These are phyloP conservation scores for Magnolia officinalis DNA, from an alignment of 164 flowering plant species.

Conservation along the genomic window DNA sequence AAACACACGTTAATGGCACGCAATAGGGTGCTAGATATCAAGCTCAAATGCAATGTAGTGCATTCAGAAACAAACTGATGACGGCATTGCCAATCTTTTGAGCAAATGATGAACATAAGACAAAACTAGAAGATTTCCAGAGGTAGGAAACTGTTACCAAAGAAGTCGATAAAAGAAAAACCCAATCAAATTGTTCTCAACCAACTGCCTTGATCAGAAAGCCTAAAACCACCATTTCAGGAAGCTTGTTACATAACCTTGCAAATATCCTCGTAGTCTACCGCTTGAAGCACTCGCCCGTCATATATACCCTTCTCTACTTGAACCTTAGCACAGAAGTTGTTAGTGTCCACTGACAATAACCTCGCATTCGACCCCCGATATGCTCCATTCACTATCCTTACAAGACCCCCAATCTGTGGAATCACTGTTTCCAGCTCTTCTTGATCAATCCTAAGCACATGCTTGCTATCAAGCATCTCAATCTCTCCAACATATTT, in stretches of 20 bases:
- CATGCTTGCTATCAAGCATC: conserved; percentile 74
- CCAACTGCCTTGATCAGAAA: neutral
- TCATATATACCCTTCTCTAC: conserved; percentile 85
- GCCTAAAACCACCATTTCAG: neutral
- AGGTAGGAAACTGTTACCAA: neutral
- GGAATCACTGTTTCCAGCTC: conserved; percentile 95
- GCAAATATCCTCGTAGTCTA: conserved; percentile 86
- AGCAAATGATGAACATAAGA: no score
- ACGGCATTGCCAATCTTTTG: no score
- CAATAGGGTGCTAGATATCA: no score
- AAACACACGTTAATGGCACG: no score
- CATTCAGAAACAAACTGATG: no score
- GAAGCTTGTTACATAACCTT: conserved; percentile 30
- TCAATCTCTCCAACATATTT: conserved; percentile 83
- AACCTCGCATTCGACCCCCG: conserved; percentile 76
- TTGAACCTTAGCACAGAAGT: conserved; percentile 73
- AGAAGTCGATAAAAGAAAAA: neutral
- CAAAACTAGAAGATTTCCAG: neutral
- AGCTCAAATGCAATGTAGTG: no score
- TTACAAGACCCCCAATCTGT: conserved; percentile 72
- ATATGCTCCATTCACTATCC: conserved; percentile 89
- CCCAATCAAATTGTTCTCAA: neutral
- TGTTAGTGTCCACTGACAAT: conserved; percentile 56
- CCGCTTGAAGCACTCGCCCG: conserved; percentile 68
- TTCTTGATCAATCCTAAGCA: conserved; percentile 78